phyloP scores from a whole-genome alignment of 768 basidiomycete species.

The Phaffia tasmanica region DNA sequence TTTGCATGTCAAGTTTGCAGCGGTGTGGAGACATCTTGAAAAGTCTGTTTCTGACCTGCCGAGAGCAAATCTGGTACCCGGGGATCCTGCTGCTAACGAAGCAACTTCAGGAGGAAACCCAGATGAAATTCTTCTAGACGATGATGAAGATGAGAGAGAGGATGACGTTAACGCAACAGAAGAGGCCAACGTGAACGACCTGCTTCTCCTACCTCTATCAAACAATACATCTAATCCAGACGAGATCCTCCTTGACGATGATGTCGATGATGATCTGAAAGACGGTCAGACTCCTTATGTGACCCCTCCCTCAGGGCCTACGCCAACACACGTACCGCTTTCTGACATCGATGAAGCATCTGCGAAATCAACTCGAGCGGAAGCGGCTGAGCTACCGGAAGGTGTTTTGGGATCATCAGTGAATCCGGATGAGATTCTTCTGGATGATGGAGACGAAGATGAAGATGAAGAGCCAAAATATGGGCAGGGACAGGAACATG shows the following conservation, averaged over 20 bases:
- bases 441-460: conserved; percentile 31
- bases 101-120: conserved; percentile 28
- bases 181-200: background rate
- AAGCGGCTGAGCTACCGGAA: no score
- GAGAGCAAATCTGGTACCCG: background rate
- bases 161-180: background rate
- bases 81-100: conserved; percentile 5
- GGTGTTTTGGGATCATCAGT: background rate
- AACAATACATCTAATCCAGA: background rate
- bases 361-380: no score
- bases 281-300: conserved; percentile 9
- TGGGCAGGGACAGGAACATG: conserved; percentile 22
- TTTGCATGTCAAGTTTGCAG: conserved; percentile 76
- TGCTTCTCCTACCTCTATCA: background rate
- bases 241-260: conserved; percentile 26
- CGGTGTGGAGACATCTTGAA: conserved; percentile 38
- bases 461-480: conserved; percentile 27
- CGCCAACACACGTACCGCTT: no score
- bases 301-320: no score
- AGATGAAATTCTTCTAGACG: conserved; percentile 35
- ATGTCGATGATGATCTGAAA: conserved; percentile 37
- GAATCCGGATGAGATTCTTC: conserved; percentile 37
- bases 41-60: background rate
- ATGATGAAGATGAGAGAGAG: conserved; percentile 20
- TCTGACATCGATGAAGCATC: no score